phyloP scores from a whole-genome alignment of 139 green algal genomes.

The Chlamydomonas applanata region DNA sequence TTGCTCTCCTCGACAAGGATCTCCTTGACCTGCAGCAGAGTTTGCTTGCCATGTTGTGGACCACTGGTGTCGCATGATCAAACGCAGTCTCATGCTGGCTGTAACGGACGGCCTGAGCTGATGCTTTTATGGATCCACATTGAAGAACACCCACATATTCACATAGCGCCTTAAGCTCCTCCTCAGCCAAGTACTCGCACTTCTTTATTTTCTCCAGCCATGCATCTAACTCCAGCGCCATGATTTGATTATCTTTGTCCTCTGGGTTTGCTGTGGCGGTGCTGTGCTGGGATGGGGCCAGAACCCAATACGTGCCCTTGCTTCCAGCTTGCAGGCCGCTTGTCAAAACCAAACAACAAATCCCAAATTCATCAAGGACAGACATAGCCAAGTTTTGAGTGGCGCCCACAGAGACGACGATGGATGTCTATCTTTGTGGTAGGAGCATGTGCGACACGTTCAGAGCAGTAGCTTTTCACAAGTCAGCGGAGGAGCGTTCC shows the following conservation, averaged over 20 bases:
- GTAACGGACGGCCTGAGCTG: background rate
- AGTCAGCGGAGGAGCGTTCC: too few relatives aligned
- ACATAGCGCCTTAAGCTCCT: slow-evolving; percentile 96
- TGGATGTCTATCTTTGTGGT: too few relatives aligned
- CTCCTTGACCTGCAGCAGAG: slow-evolving; percentile 83
- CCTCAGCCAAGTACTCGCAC: slow-evolving; percentile 89
- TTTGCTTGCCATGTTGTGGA: background rate
- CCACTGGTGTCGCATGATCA: background rate
- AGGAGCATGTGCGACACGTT: too few relatives aligned
- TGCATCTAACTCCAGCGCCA: slow-evolving; percentile 66
- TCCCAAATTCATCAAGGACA: too few relatives aligned
- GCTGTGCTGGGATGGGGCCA: too few relatives aligned
- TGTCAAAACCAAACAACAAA: too few relatives aligned
- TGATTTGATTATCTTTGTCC: background rate
- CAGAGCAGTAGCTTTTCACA: too few relatives aligned
- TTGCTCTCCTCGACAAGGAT: slow-evolving; percentile 99
- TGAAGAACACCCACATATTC: slow-evolving; percentile 84
- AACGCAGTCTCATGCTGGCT: background rate
- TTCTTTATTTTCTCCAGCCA: slow-evolving; percentile 92
- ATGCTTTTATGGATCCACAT: too few relatives aligned
- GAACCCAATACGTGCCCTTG: too few relatives aligned
- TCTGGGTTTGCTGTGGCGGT: background rate
- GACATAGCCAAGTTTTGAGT: too few relatives aligned
- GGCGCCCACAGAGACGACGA: too few relatives aligned
- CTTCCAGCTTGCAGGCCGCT: too few relatives aligned